phyloP scores from a whole-genome alignment of 2,329 filamentous ascomycete genomes.

The Alternaria metachromatica region DNA sequence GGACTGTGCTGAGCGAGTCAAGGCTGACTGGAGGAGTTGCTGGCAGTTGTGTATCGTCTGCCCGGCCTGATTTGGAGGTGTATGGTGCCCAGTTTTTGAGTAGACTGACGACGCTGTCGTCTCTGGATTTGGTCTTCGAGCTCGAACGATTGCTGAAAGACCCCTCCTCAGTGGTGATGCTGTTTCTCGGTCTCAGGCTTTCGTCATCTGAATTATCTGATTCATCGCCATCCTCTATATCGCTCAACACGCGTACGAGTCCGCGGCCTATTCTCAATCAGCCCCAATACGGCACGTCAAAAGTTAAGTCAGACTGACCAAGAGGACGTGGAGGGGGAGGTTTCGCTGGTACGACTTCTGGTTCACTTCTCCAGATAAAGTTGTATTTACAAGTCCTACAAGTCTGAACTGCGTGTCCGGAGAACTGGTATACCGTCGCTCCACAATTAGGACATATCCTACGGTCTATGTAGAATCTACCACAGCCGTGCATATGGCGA shows the following conservation, averaged over 20 bases:
- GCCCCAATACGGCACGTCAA: background rate
- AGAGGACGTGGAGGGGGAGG: background rate
- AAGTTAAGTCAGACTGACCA: background rate
- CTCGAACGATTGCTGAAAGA: background rate
- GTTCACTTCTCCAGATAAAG: background rate
- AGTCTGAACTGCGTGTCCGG: background rate
- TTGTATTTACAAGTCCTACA: background rate
- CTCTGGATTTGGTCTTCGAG: background rate
- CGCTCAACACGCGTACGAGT: background rate
- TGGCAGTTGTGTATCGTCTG: background rate
- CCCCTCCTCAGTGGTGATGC: background rate
- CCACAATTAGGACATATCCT: background rate
- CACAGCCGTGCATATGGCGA: background rate
- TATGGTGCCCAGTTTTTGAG: background rate
- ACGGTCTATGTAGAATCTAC: background rate
- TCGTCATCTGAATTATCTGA: background rate
- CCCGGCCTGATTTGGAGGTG: background rate
- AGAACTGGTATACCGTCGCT: background rate
- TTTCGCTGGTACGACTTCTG: background rate
- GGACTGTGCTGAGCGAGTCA: background rate
- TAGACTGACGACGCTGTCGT: background rate
- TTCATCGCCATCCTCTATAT: background rate
- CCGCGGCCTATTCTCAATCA: background rate
- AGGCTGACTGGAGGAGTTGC: background rate
- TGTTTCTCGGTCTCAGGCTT: background rate